Evolutionary conservation across 2,329 filamentous ascomycete genomes (phyloP).

Genomic region (Eutypa lata): DNA sequence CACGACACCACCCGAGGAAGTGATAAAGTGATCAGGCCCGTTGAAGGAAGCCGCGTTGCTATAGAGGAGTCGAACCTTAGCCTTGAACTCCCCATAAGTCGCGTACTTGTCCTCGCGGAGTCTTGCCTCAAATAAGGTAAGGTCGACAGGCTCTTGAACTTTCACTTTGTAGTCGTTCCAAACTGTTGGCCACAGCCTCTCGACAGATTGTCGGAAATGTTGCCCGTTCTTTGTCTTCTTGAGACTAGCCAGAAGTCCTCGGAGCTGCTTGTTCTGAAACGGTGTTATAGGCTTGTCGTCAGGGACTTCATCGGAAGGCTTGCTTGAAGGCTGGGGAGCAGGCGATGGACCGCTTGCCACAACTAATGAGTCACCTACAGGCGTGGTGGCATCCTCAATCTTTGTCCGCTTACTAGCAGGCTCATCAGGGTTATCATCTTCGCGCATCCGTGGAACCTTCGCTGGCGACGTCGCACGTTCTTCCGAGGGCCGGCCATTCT

Average conservation of each 20-base stretch:
- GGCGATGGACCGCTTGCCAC: conserved; percentile 17
- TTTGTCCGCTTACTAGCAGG: conserved; percentile 79
- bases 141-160: conserved; percentile 78
- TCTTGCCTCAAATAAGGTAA: conserved; percentile 77
- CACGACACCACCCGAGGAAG: conserved; percentile 51
- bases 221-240: conserved; percentile 83
- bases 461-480: conserved; percentile 21
- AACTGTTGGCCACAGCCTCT: conserved; percentile 70
- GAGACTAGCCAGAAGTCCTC: conserved; percentile 66
- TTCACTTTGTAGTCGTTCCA: conserved; percentile 69
- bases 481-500: conserved; percentile 20
- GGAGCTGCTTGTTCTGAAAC: conserved; percentile 29
- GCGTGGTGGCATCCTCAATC: conserved; percentile 52
- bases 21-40: conserved; percentile 71
- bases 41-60: conserved; percentile 82
- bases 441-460: conserved; percentile 72
- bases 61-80: conserved; percentile 74
- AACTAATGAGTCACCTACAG: conserved; percentile 20
- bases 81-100: conserved; percentile 68
- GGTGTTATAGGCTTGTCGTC: conserved; percentile 45
- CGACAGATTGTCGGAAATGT: conserved; percentile 75
- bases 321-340: conserved; percentile 20
- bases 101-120: conserved; percentile 69
- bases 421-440: conserved; percentile 66
- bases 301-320: conserved; percentile 24